Evolutionary conservation across 495 filamentous ascomycete genomes (phyloP), one percentile per base, ranked within the genome.

Genomic region (Lentithecium fluviatile): DNA sequence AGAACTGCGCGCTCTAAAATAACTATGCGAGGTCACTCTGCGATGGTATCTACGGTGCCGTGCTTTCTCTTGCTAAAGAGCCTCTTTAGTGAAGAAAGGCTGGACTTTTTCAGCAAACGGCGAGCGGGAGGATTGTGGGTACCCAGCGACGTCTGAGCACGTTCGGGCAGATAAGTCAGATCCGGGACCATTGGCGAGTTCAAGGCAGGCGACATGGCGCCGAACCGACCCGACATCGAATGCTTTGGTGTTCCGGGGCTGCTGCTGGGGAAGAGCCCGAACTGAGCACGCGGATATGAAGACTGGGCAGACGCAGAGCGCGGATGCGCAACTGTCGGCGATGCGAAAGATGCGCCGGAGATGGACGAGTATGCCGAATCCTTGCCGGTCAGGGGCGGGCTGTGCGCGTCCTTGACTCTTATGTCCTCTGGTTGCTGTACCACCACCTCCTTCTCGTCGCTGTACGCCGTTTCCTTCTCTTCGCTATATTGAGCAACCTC

Each of bases 291-390:
- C 17, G 60, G 60, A 56, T 64, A 34, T 0, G 60, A 68, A 19
- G 55, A 50, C 20, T 45, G 45, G 21, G 64, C 26, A 2, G 64
- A 63, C 15, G 64, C 49, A 1, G 64, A 59, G 26, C 51, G 51
- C 52, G 60, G 56, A 26, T 60, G 60, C 5, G 42, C n/a, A 13
- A 20, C 37, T 37, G 55, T 56, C 7, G 65, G 60, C 19, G 65
- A 64, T 6, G 60, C 65, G 34, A 61, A 68, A 6, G 65, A 68
- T 2, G 50, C 65, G 2, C 58, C 64, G 26, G 65, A 68, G 7
- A 68, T 56, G 1, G 65, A 68, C 11, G 65, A 68, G 56, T 68
- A 68, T 4, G 65, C 65, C 19, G 65, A 68, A 34, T 68, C 65
- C 40, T 68, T 63, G 40, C 60, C 65, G 2, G 65, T 68, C 34